Conservation (phyloP, 176 grass and related monocot genomes). For the Cenchrus americanus region DNA sequence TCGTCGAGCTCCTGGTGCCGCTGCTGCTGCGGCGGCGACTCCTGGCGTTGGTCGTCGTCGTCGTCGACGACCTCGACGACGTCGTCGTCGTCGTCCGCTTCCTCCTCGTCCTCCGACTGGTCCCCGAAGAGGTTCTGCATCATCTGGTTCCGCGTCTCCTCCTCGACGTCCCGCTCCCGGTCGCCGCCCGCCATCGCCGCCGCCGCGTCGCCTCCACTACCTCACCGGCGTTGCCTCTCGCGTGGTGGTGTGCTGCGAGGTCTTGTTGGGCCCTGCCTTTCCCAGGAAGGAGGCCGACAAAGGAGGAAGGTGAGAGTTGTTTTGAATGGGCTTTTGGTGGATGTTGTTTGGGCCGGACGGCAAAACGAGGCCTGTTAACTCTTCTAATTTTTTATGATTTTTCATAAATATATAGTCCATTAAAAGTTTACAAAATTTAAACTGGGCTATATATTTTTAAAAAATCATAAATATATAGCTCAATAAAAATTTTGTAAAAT, state of each 20-base stretch:
- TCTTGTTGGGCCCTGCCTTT: conserved; percentile 1
- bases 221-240: background rate
- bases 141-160: conserved; percentile 86
- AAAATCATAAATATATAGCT: too few species aligned
- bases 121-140: conserved; percentile 99
- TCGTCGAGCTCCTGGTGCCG: conserved; percentile 35
- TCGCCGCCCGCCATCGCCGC: conserved; percentile 29
- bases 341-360: too few species aligned
- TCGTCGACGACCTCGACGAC: conserved; percentile 67
- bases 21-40: conserved; percentile 31
- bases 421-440: too few species aligned
- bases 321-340: too few species aligned
- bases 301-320: too few species aligned
- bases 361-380: too few species aligned
- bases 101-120: conserved; percentile 91
- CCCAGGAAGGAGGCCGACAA: too few species aligned
- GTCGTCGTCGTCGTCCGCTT: conserved; percentile 56
- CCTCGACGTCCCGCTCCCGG: conserved; percentile 66
- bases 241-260: too few species aligned
- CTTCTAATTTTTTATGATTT: too few species aligned
- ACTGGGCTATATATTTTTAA: too few species aligned
- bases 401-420: too few species aligned
- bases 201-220: background rate
- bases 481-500: too few species aligned
- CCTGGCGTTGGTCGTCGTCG: conserved; percentile 57